phyloP scores from a whole-genome alignment of 2,329 filamentous ascomycete genomes.

The Diaporthe helianthi region DNA sequence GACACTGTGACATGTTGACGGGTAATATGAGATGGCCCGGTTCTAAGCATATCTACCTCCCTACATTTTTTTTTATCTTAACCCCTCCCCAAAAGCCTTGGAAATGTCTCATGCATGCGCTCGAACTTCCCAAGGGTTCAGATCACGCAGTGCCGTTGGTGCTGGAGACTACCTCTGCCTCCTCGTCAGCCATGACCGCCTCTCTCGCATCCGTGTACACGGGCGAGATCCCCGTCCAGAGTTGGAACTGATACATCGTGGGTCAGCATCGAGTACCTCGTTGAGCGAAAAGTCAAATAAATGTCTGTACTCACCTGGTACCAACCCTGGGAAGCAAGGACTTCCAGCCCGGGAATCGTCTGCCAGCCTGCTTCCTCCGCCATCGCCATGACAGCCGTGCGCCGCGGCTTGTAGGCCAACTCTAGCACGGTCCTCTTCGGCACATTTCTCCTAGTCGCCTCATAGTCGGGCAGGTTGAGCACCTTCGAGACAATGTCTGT shows the following conservation, averaged over 20 bases:
- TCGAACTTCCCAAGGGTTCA: neutral
- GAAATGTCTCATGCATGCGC: neutral
- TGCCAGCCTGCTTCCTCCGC: constrained; percentile 80
- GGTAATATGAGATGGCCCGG: constrained; percentile 1
- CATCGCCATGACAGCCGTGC: constrained; percentile 85
- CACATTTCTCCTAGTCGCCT: constrained; percentile 45
- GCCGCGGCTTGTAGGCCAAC: constrained; percentile 93
- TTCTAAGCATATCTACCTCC: neutral
- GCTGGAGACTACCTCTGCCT: neutral
- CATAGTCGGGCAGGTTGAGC: constrained; percentile 48
- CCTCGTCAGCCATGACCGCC: constrained; percentile 57
- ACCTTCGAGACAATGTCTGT: constrained; percentile 66
- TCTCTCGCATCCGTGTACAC: constrained; percentile 73
- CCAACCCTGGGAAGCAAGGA: constrained; percentile 86
- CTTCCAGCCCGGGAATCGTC: constrained; percentile 86
- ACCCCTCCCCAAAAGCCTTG: neutral
- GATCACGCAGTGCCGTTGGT: constrained; percentile 11
- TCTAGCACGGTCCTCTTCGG: constrained; percentile 74
- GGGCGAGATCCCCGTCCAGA: constrained; percentile 84
- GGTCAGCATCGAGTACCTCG: constrained; percentile 35
- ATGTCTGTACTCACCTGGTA: constrained; percentile 72
- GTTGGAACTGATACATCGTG: constrained; percentile 65
- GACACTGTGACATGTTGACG: constrained; percentile 1
- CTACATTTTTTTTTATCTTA: constrained; percentile 6
- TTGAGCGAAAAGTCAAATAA: neutral